A percentile compares a stretch with the other conserved stretches of the same genome.
Conservation (phyloP, 73 alveolate species). For the Diophrys sp. region DNA sequence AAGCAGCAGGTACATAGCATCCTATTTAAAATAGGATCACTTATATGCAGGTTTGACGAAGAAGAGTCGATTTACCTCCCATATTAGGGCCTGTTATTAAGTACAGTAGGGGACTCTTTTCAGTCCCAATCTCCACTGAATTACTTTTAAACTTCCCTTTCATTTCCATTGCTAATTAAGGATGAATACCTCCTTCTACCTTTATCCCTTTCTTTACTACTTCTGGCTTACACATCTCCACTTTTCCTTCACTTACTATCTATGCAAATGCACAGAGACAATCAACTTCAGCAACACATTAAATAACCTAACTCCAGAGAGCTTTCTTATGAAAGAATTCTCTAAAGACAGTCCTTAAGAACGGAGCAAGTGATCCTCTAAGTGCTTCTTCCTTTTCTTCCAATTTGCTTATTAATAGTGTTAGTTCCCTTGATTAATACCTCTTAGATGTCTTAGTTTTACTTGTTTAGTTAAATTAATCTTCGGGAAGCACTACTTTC, state of each 20-base stretch:
- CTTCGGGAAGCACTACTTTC: not conserved
- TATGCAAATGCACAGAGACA: slow-evolving; percentile 33
- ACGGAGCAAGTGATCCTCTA: slow-evolving; percentile 51
- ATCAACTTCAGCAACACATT: slow-evolving; percentile 53
- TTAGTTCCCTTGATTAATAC: slow-evolving; percentile 63
- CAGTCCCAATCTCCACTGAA: not conserved
- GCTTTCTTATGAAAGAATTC: slow-evolving; percentile 22
- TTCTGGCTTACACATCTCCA: not conserved
- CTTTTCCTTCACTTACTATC: not conserved
- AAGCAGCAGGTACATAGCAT: slow-evolving; percentile 94
- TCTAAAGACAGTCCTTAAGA: slow-evolving; percentile 39
- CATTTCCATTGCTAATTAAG: not conserved
- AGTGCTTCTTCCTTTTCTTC: slow-evolving; percentile 70
- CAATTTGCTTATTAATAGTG: slow-evolving; percentile 47
- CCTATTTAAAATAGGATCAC: slow-evolving; percentile 94
- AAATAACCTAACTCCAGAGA: slow-evolving; percentile 32
- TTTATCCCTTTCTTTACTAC: not conserved
- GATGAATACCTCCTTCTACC: not conserved
- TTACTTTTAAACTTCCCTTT: not conserved
- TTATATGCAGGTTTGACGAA: slow-evolving; percentile 87
- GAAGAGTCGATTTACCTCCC: slow-evolving; percentile 96
- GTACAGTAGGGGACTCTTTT: not conserved
- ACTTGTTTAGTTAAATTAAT: slow-evolving; percentile 44
- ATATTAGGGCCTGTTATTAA: slow-evolving; percentile 95
- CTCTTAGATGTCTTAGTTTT: slow-evolving; percentile 62